Conservation (phyloP, 2,329 filamentous ascomycete genomes). For the Bretziella fagacearum region DNA sequence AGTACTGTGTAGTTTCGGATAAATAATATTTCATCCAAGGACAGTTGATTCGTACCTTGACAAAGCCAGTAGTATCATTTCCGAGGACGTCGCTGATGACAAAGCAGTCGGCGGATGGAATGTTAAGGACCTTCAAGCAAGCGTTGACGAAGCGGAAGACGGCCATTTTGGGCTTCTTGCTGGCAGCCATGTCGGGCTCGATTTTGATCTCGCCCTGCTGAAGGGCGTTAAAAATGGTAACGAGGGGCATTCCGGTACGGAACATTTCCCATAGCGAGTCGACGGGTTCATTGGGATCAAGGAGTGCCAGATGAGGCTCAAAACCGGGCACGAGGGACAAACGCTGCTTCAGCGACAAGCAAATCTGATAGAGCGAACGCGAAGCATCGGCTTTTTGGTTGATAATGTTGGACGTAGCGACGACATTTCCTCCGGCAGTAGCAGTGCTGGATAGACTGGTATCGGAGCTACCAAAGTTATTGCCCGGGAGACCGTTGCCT, state of each 20-base stretch:
- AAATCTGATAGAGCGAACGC: slow-evolving; percentile 87
- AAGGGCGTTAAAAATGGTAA: slow-evolving; percentile 77
- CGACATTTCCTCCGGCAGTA: slow-evolving; percentile 39
- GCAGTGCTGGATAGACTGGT: slow-evolving; percentile 32
- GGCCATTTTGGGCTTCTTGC: slow-evolving; percentile 69
- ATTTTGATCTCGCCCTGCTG: slow-evolving; percentile 53
- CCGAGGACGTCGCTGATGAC: slow-evolving; percentile 83
- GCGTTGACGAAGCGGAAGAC: slow-evolving; percentile 87
- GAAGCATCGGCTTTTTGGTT: slow-evolving; percentile 90
- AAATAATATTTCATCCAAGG: too few relatives aligned
- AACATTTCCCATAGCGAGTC: slow-evolving; percentile 82
- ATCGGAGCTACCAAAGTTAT: slow-evolving; percentile 37
- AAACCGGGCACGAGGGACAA: slow-evolving; percentile 73
- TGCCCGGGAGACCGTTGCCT: slow-evolving; percentile 45
- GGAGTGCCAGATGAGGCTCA: slow-evolving; percentile 53
- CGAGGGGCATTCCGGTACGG: slow-evolving; percentile 63
- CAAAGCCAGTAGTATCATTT: slow-evolving; percentile 90
- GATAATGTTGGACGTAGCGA: slow-evolving; percentile 85
- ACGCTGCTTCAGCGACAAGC: slow-evolving; percentile 66
- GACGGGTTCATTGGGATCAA: slow-evolving; percentile 60
- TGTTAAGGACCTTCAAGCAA: slow-evolving; percentile 65
- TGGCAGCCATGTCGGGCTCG: slow-evolving; percentile 45
- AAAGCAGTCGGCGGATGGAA: slow-evolving; percentile 70
- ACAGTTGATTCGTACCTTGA: slow-evolving; percentile 62
- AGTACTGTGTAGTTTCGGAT: too few relatives aligned